Base-by-base conservation (phyloP, 2,329 filamentous ascomycete genomes). In the Sphaceloma murrayae region DNA sequence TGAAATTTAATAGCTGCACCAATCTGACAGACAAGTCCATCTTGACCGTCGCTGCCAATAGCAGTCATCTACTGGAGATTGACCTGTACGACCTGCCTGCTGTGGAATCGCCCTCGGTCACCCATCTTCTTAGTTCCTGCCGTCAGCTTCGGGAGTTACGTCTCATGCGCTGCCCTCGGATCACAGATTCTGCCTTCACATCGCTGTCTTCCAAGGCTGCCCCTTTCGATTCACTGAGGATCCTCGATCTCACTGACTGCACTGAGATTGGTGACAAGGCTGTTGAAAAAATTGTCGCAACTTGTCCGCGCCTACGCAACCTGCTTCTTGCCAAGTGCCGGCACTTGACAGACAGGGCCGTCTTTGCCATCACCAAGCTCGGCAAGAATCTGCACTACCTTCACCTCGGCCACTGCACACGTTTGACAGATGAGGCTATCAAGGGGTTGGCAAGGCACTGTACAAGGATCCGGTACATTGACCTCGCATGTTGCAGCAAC, bases 301-400 rank as follows among this genome's bases (percentile, higher is more conserved):
- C 82, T 2, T 88, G 91, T 3, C 91, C 91, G 4, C 80, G 88
- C 8, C 72, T 98, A 43, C 81, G 91, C 43, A 96, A 96, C 58
- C 71, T 98, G 2, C 88, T 98, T 4, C 74, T 98, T 11, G 86
- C 88, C 51, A 98, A 98, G 66, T 98, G 91, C 63, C 78, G 83
- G 51, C 82, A 88, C 56, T 85, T 98, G 56, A 96, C 91, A 1
- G 89, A 98, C 64, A 74, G 77, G 34, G 82, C 89, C 6, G 87
- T 98, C 6, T 72, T 82, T 54, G 82, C 88, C 46, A 96, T 98
- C 51, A 82, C 87, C 46, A 81, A 77, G 54, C 73, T 98, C 3
- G 87, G 88, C 50, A 96, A 95, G 69, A 98, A 96, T 56, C 68
- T 98, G 45, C 91, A 98, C 62, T 96, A 94, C 61, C 81, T 98